A percentile compares a stretch with the other conserved stretches of the same genome.
These are phyloP conservation scores for Lactarius tabidus DNA, from an alignment of 768 basidiomycete species.

Conservation along the genomic window DNA sequence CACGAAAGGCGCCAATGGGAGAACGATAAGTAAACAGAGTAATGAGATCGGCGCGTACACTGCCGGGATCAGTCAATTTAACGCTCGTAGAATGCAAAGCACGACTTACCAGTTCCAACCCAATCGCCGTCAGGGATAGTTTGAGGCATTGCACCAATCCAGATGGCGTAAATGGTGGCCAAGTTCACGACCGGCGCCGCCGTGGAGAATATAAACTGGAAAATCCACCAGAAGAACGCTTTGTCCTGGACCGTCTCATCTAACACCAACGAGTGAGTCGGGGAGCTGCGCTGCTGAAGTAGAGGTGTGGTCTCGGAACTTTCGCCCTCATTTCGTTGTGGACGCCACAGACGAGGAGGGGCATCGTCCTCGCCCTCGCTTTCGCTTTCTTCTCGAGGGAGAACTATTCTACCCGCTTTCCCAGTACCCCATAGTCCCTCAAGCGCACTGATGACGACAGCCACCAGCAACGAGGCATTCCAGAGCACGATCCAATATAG, in stretches of 20 bases:
- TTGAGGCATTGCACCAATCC: slow-evolving; percentile 44
- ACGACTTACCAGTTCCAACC: slow-evolving; percentile 43
- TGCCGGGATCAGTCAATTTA: slow-evolving; percentile 29
- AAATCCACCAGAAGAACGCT: slow-evolving; percentile 51
- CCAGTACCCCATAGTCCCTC: slow-evolving; percentile 34
- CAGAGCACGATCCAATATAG: slow-evolving; percentile 56
- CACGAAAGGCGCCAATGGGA: slow-evolving; percentile 64
- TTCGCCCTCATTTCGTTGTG: slow-evolving; percentile 21
- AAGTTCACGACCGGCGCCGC: slow-evolving; percentile 53
- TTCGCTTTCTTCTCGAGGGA: slow-evolving; percentile 16
- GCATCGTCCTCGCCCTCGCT: not conserved
- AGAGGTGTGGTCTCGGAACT: slow-evolving; percentile 20
- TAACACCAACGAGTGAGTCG: not conserved
- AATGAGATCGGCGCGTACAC: slow-evolving; percentile 49
- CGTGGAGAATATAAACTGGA: slow-evolving; percentile 52
- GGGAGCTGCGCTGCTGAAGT: slow-evolving; percentile 6
- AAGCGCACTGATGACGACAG: slow-evolving; percentile 36
- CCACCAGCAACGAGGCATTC: slow-evolving; percentile 46
- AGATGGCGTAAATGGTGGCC: slow-evolving; percentile 43
- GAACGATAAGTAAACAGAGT: slow-evolving; percentile 46
- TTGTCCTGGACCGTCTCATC: slow-evolving; percentile 24
- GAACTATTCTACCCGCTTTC: slow-evolving; percentile 19
- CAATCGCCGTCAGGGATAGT: slow-evolving; percentile 61
- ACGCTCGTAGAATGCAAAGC: not conserved
- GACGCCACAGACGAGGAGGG: not conserved